A percentile compares a stretch with the other conserved stretches of the same genome.
Conservation (phyloP, 192 early-diverging fungal genomes). For the Entophlyctis helioformis region DNA sequence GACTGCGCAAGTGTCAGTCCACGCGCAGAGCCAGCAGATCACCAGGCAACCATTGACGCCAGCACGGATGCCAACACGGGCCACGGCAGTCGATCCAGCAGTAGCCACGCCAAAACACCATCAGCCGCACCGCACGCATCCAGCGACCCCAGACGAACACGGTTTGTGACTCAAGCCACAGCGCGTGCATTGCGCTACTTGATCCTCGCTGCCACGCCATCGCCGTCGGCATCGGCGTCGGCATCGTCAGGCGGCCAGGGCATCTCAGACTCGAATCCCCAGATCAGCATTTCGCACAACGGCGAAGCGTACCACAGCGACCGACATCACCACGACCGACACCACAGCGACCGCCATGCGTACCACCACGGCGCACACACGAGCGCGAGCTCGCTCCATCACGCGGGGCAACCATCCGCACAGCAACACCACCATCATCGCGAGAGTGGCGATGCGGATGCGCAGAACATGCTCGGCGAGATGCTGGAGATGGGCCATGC, state of each 20-base stretch:
- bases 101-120: no score
- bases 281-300: neutral
- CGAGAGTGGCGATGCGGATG: constrained; percentile 21
- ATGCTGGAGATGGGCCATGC: constrained; percentile 25
- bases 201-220: no score
- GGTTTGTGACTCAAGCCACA: no score
- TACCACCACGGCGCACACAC: neutral
- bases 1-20: neutral
- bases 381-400: neutral
- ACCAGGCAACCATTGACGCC: no score
- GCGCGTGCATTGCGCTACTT: no score
- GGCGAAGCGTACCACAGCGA: neutral
- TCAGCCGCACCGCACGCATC: no score
- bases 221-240: no score
- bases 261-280: neutral
- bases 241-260: no score
- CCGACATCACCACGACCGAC: neutral
- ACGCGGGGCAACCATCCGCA: neutral
- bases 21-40: no score
- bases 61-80: no score
- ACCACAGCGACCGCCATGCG: neutral
- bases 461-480: constrained; percentile 34
- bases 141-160: no score
- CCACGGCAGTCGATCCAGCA: no score
- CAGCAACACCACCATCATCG: neutral